These are phyloP conservation scores for Miscanthus lutarioriparius DNA, from an alignment of 176 grass and related monocot genomes.

Conservation along the genomic window DNA sequence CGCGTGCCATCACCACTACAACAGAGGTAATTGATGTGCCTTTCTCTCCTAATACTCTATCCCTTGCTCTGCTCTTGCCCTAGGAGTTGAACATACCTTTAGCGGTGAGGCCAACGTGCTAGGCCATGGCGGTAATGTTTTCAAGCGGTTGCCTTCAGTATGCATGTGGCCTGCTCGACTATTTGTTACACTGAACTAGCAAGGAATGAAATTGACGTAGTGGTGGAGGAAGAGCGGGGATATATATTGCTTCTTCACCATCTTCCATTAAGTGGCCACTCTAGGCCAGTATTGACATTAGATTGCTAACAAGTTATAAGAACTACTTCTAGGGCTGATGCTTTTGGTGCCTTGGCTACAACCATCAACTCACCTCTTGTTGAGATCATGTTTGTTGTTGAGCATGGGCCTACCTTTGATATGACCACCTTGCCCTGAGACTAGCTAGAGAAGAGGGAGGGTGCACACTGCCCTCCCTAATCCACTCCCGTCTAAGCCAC, in stretches of 20 bases:
- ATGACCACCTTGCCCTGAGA: neutral
- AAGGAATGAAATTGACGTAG: neutral
- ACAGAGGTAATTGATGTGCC: neutral
- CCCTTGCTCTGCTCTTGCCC: neutral
- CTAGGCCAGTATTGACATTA: too few species aligned
- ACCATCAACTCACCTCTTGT: neutral
- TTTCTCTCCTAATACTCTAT: neutral
- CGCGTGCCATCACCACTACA: neutral
- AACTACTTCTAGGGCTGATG: neutral
- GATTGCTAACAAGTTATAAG: neutral
- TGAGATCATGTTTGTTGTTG: neutral
- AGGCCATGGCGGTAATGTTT: neutral
- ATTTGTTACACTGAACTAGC: neutral
- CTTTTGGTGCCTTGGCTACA: neutral
- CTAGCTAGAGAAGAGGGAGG: neutral
- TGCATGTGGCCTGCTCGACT: neutral
- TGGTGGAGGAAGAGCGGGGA: neutral
- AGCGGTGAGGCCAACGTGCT: fast-evolving
- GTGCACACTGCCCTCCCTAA: too few species aligned
- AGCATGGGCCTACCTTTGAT: neutral
- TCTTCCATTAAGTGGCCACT: neutral
- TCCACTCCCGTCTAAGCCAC: too few species aligned
- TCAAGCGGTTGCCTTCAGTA: neutral
- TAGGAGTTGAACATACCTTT: neutral
- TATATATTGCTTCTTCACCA: neutral